Evolutionary conservation across 2,329 filamentous ascomycete species (phyloP), one percentile per base, ranked within the genome.

Genomic region (Cladophialophora bantiana): DNA sequence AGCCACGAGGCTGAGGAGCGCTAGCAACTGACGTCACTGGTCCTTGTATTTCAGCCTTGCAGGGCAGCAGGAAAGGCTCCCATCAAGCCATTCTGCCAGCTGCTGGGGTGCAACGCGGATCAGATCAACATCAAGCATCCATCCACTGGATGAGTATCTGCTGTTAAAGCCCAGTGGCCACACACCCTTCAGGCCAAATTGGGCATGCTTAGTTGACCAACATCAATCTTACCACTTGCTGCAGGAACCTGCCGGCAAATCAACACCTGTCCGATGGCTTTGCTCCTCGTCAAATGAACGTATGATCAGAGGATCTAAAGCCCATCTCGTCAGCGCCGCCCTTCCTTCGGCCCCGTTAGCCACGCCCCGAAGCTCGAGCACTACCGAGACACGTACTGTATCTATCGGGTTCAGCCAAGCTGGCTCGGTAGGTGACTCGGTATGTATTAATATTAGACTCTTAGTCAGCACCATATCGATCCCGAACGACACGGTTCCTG

Each of bases 391-490:
- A 12, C 4, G 18, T 50, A n/a, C n/a, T n/a, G n/a, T 36, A 61
- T 53, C 32, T 53, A 32, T 61, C 48, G 10, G 31, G 18, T 38
- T 38, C 12, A 52, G 34, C 38, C 45, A 35, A 40, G 45, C 45
- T 26, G 7, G 40, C 20, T 15, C 18, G 45, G n/a, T 32, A 10
- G 32, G 20, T 40, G 55, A 36, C 55, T 58, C 42, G 55, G 55
- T 26, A 34, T 18, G 35, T 53, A 45, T 54, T 61, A 61, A 61
- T 61, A 52, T 61, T 61, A 61, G 59, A 61, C 32, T 61, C 59
- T 61, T 61, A 61, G 59, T 61, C 59, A 61, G 59, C 42, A 53
- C 59, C 7, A 61, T 61, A 61, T 61, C 59, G 45, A 61, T 54
- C 59, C 59, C 59, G 59, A 61, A 61, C 59, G 59, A 61, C 35